Evolutionary conservation across 306 rosid species (phyloP).

Genomic region (Erythrophleum fordii): DNA sequence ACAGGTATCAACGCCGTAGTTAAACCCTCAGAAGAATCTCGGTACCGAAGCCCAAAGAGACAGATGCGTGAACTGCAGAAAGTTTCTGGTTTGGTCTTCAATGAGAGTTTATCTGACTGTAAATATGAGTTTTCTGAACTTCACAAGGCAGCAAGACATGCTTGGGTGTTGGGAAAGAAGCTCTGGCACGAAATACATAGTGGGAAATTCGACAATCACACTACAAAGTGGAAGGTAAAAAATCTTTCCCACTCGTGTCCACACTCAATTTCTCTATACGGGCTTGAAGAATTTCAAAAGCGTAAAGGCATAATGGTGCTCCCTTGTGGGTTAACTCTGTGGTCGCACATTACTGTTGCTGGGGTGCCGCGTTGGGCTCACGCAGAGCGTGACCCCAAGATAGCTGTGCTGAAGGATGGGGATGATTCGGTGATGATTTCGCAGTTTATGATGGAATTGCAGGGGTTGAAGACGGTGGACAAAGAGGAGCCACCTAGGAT

Average conservation of each 20-base stretch:
- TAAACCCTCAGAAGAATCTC: conserved; percentile 43
- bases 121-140: conserved; percentile 52
- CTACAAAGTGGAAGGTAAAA: conserved; percentile 26
- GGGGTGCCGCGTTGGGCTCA: too few relatives aligned
- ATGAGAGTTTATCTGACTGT: conserved; percentile 42
- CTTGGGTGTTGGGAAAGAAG: conserved; percentile 61
- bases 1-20: too few relatives aligned
- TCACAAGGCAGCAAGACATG: conserved; percentile 54
- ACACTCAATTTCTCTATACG: conserved; percentile 52
- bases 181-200: conserved; percentile 63
- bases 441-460: too few relatives aligned
- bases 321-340: too few relatives aligned
- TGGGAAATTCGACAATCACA: conserved; percentile 27
- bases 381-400: too few relatives aligned
- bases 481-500: too few relatives aligned
- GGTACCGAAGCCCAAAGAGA: conserved; percentile 40
- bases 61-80: conserved; percentile 49
- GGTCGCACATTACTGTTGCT: conserved; percentile 68
- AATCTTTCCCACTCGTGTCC: conserved; percentile 62
- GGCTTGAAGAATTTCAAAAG: conserved; percentile 48
- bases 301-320: conserved; percentile 52
- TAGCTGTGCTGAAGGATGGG: too few relatives aligned
- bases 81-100: conserved; percentile 71
- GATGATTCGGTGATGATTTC: too few relatives aligned
- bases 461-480: too few relatives aligned